Conservation (phyloP, 352 stramenopile genomes). For the Plasmopara muralis region DNA sequence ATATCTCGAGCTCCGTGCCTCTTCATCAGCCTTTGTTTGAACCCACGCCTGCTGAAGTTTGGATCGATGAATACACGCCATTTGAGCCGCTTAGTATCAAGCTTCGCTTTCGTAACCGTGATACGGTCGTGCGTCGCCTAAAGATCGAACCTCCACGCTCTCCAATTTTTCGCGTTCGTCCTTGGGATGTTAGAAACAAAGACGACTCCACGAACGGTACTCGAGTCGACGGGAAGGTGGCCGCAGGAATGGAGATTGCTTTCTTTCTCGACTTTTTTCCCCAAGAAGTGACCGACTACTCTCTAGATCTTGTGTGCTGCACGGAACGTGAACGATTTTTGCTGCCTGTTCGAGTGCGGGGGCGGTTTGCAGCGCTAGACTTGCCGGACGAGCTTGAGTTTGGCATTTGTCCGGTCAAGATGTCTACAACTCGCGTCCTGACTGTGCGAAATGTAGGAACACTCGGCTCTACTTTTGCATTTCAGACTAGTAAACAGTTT, state of each 20-base stretch:
- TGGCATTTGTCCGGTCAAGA: constrained; percentile 83
- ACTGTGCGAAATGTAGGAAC: constrained; percentile 88
- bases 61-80: constrained; percentile 90
- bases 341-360: constrained; percentile 83
- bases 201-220: constrained; percentile 2
- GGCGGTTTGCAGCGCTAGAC: constrained; percentile 77
- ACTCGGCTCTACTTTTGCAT: constrained; percentile 66
- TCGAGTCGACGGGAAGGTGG: constrained; percentile 73
- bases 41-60: constrained; percentile 67
- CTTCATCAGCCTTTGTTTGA: constrained; percentile 87
- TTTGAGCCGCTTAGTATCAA: constrained; percentile 80
- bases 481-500: constrained; percentile 57
- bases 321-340: constrained; percentile 94
- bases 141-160: constrained; percentile 82
- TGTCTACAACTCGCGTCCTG: constrained; percentile 66
- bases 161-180: constrained; percentile 81
- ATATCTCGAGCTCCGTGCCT: constrained; percentile 59
- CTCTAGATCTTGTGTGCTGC: constrained; percentile 86
- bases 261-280: constrained; percentile 90
- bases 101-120: constrained; percentile 89
- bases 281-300: constrained; percentile 86
- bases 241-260: constrained; percentile 90
- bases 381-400: constrained; percentile 89
- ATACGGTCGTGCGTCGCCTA: constrained; percentile 84
- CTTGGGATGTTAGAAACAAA: constrained; percentile 12